These are phyloP conservation scores for Fraxinus sp. DNA, from an alignment of 305 asterid genomes.

Conservation along the genomic window DNA sequence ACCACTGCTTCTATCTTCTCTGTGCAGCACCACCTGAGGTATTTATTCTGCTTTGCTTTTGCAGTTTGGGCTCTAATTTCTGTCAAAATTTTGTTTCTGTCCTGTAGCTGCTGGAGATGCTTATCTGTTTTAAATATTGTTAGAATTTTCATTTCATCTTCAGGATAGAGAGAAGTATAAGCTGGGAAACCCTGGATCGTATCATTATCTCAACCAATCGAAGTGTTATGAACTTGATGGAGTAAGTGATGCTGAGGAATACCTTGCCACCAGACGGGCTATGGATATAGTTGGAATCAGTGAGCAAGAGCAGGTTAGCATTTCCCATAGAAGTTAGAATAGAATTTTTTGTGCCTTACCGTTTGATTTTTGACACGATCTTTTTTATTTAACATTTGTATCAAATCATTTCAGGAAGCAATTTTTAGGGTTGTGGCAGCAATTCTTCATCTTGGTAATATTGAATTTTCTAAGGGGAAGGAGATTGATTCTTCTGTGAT, in stretches of 20 bases:
- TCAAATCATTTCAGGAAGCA: constrained; percentile 61
- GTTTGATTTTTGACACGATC: constrained; percentile 11
- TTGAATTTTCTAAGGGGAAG: constrained; percentile 90
- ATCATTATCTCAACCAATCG: constrained; percentile 90
- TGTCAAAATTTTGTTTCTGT: constrained; percentile 21
- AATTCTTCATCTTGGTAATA: constrained; percentile 93
- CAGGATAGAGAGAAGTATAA: constrained; percentile 88
- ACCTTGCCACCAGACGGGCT: constrained; percentile 94
- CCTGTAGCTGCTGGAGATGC: constrained; percentile 17
- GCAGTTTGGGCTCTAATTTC: constrained; percentile 20
- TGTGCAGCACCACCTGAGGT: constrained; percentile 98
- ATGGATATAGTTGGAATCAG: constrained; percentile 99
- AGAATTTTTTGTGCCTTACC: constrained; percentile 11
- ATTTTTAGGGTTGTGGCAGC: constrained; percentile 97
- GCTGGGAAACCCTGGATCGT: constrained; percentile 71
- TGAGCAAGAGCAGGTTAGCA: constrained; percentile 86
- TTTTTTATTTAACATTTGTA: constrained; percentile 12
- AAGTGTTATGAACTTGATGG: constrained; percentile 85
- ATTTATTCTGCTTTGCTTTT: constrained; percentile 22
- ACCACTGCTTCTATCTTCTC: constrained; percentile 97
- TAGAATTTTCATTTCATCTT: constrained; percentile 25
- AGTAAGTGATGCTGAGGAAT: constrained; percentile 85
- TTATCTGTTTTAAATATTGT: constrained; percentile 24
- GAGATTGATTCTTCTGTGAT: constrained; percentile 95
- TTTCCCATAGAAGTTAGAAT: constrained; percentile 18